Percentiles rank a stretch among this genome's conserved stretches.
These are phyloP conservation scores for Butyriboletus appendiculatus DNA, from an alignment of 1,284 basidiomycete genomes.

Conservation along the genomic window DNA sequence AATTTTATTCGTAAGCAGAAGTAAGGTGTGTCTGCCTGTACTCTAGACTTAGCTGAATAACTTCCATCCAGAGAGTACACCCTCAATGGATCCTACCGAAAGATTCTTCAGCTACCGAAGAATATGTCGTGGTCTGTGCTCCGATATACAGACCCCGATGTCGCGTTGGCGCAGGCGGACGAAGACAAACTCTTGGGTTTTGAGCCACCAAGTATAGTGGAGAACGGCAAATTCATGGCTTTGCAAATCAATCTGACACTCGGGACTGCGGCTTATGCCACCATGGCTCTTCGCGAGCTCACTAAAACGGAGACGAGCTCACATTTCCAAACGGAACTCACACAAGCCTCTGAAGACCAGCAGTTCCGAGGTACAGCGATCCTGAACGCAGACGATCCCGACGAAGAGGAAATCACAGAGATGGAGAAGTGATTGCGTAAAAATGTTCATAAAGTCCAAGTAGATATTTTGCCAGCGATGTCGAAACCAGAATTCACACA, in stretches of 20 bases:
- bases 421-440: constrained; percentile 6
- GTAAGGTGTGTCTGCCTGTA: constrained; percentile 44
- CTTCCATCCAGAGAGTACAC: constrained; percentile 75
- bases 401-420: constrained; percentile 22
- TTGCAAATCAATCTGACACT: constrained; percentile 80
- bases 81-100: constrained; percentile 90
- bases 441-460: background rate
- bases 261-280: constrained; percentile 90
- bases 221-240: constrained; percentile 81
- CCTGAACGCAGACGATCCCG: constrained; percentile 31
- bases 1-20: constrained; percentile 88
- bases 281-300: constrained; percentile 93
- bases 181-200: constrained; percentile 88
- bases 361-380: constrained; percentile 58
- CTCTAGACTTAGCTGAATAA: constrained; percentile 4
- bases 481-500: background rate
- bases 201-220: constrained; percentile 64
- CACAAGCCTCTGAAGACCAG: constrained; percentile 82
- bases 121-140: constrained; percentile 81
- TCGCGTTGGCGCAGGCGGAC: constrained; percentile 90
- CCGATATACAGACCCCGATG: constrained; percentile 91
- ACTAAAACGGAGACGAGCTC: constrained; percentile 92
- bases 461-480: background rate
- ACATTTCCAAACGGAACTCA: constrained; percentile 82
- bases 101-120: constrained; percentile 84